Percentiles rank a stretch among this genome's conserved stretches.
Conservation (phyloP, 805 yeast genomes). For the Lipomyces anomalus region DNA sequence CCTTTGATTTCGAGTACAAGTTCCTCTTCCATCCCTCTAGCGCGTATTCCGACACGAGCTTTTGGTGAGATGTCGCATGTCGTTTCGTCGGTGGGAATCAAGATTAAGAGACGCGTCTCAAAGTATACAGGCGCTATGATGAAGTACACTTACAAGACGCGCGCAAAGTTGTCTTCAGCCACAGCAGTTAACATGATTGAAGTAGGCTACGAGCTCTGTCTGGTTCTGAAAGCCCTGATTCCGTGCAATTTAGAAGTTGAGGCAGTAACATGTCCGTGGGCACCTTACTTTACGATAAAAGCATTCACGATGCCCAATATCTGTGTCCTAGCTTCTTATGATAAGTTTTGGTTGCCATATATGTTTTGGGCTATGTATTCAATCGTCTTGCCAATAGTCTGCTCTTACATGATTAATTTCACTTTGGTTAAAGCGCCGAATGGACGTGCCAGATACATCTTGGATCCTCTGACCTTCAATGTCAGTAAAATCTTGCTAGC, state of each 20-base stretch:
- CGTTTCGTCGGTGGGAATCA: no score
- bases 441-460: constrained; percentile 12
- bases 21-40: no score
- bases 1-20: no score
- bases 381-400: constrained; percentile 29
- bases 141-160: constrained; percentile 1
- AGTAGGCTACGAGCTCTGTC: constrained; percentile 6
- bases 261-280: constrained; percentile 2
- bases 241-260: constrained; percentile 1
- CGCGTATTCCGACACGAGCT: no score
- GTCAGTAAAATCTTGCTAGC: constrained; percentile 25
- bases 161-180: constrained; percentile 14
- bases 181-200: constrained; percentile 4
- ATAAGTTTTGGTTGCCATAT: constrained; percentile 29
- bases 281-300: neutral
- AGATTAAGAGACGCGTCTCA: no score
- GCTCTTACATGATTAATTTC: constrained; percentile 33
- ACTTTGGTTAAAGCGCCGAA: constrained; percentile 20
- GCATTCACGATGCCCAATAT: constrained; percentile 18
- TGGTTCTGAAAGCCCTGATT: constrained; percentile 4
- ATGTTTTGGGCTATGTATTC: constrained; percentile 26
- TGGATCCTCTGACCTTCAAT: constrained; percentile 25
- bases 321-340: constrained; percentile 6
- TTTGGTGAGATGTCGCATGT: no score
- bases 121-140: no score